Evolutionary conservation across 352 stramenopile species (phyloP).

Genomic region (Phytopythium montanum): DNA sequence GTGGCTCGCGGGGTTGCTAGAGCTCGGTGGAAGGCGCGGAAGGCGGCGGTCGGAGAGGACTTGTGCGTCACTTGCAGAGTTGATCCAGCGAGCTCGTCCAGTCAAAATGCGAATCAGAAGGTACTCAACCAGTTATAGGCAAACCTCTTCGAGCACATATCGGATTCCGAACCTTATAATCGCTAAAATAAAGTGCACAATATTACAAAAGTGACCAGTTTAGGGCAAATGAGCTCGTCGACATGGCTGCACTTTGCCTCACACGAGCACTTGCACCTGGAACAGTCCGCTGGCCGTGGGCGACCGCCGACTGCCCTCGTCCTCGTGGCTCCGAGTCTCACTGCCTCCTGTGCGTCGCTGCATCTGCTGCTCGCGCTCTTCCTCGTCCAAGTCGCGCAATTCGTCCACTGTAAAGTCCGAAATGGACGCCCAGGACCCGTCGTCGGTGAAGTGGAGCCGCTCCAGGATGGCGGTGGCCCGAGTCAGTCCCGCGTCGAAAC

Average conservation of each 20-base stretch:
- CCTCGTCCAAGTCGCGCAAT: background rate
- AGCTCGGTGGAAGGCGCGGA: background rate
- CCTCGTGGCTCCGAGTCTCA: background rate
- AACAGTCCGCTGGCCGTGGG: constrained; percentile 37
- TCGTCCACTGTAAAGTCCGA: background rate
- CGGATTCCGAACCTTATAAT: too few relatives aligned
- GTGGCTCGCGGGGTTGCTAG: background rate
- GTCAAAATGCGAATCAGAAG: too few relatives aligned
- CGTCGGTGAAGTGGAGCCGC: background rate
- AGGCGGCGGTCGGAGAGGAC: background rate
- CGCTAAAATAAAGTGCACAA: too few relatives aligned
- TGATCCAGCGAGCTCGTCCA: background rate
- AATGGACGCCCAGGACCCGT: constrained; percentile 6
- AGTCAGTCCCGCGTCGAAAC: background rate
- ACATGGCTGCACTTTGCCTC: constrained; percentile 3
- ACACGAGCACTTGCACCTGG: constrained; percentile 66
- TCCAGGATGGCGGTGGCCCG: background rate
- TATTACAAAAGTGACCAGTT: too few relatives aligned
- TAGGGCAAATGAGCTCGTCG: background rate
- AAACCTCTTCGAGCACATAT: too few relatives aligned
- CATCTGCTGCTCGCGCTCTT: background rate
- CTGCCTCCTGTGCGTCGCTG: background rate
- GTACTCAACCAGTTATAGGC: too few relatives aligned
- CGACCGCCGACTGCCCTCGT: background rate
- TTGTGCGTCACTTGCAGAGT: background rate